phyloP scores from a whole-genome alignment of 495 filamentous ascomycete species.

The Coniosporium apollinis region DNA sequence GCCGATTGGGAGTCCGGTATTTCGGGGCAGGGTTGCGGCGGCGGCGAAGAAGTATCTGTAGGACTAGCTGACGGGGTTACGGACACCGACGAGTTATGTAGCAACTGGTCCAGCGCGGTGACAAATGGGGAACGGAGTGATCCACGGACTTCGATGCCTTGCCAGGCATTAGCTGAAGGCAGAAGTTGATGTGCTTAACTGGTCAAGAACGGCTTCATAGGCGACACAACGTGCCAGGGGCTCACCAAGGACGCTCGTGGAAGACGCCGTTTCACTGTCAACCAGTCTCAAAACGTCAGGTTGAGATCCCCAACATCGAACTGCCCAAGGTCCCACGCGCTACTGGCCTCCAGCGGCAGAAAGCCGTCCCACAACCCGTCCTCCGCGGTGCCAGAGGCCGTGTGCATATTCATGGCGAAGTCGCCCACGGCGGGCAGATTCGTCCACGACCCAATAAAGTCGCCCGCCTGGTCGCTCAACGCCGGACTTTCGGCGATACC shows the following conservation, averaged over 20 bases:
- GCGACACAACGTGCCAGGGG: too few species aligned
- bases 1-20: constrained; percentile 71
- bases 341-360: constrained; percentile 10
- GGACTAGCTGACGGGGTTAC: too few species aligned
- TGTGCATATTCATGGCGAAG: constrained; percentile 26
- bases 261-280: too few species aligned
- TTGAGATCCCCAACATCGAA: constrained; percentile 8
- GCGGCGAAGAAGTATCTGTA: constrained; percentile 88
- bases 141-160: too few species aligned
- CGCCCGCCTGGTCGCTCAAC: constrained; percentile 24
- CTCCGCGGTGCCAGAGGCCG: background rate
- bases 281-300: background rate
- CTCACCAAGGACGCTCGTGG: too few species aligned
- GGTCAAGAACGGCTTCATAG: too few species aligned
- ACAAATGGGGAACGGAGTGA: too few species aligned
- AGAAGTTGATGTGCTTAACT: too few species aligned
- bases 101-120: too few species aligned
- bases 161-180: too few species aligned
- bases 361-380: constrained; percentile 13
- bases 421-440: constrained; percentile 40
- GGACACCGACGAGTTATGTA: too few species aligned
- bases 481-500: too few species aligned
- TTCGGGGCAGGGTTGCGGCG: constrained; percentile 59
- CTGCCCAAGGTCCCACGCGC: constrained; percentile 6
- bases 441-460: constrained; percentile 43